Evolutionary conservation across 2,329 filamentous ascomycete genomes (phyloP).

Genomic region (Stagonosporopsis chrysanthemi): DNA sequence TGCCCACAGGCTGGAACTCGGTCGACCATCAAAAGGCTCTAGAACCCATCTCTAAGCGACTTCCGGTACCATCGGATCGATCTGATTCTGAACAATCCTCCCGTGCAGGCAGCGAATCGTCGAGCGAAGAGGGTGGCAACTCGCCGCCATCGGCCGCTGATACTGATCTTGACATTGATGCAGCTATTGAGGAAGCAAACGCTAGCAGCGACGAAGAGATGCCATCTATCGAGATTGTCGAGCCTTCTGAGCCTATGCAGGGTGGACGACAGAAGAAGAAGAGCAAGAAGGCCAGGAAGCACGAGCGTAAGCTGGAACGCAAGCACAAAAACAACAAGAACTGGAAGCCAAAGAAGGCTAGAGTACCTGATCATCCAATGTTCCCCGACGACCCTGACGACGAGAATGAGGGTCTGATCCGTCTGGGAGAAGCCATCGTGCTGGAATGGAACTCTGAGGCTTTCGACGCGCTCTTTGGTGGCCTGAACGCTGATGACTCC

Average conservation of each 20-base stretch:
- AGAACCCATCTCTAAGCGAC: conserved; percentile 61
- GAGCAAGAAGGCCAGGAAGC: conserved; percentile 42
- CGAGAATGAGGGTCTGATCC: conserved; percentile 69
- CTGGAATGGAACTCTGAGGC: conserved; percentile 82
- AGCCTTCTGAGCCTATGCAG: conserved; percentile 30
- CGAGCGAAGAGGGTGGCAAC: conserved; percentile 48
- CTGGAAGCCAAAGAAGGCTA: conserved; percentile 44
- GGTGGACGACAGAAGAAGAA: conserved; percentile 44
- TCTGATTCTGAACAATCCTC: conserved; percentile 47
- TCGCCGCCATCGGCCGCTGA: conserved; percentile 37
- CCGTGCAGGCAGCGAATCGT: conserved; percentile 28
- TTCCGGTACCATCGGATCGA: conserved; percentile 43
- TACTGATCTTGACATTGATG: conserved; percentile 24
- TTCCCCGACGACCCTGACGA: conserved; percentile 44
- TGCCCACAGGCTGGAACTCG: conserved; percentile 75
- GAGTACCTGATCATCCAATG: conserved; percentile 38
- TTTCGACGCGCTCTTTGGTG: conserved; percentile 73
- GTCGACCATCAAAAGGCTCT: conserved; percentile 67
- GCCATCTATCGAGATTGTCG: conserved; percentile 33
- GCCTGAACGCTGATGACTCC: conserved; percentile 52
- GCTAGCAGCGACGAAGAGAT: conserved; percentile 49
- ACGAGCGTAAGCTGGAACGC: conserved; percentile 39
- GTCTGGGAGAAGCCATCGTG: conserved; percentile 82
- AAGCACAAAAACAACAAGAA: conserved; percentile 45
- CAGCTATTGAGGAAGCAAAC: conserved; percentile 40